A percentile compares a stretch with the other conserved stretches of the same genome.
phyloP scores from a whole-genome alignment of 345 rosid genomes.

The Rubroshorea leprosula region DNA sequence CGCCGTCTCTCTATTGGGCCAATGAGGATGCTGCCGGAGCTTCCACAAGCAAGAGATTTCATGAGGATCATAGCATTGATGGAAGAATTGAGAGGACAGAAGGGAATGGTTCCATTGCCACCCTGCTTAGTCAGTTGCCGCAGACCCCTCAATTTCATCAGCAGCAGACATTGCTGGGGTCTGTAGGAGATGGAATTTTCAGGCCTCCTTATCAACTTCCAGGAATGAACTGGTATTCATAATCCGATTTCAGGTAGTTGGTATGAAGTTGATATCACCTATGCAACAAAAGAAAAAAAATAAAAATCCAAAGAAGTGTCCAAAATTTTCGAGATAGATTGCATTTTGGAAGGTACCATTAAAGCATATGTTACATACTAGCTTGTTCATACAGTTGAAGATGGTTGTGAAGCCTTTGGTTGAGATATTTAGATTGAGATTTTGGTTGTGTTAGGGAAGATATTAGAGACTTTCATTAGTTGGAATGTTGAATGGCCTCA shows the following conservation, averaged over 20 bases:
- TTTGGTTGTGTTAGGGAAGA: conserved; percentile 24
- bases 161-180: conserved; percentile 41
- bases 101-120: conserved; percentile 37
- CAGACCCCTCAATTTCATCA: conserved; percentile 47
- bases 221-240: conserved; percentile 77
- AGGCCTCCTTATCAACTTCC: conserved; percentile 55
- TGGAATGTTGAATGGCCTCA: conserved; percentile 15
- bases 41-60: conserved; percentile 52
- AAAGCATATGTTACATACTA: background rate
- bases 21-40: conserved; percentile 29
- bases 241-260: conserved; percentile 20
- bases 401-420: conserved; percentile 7
- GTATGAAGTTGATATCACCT: background rate
- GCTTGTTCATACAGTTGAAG: conserved; percentile 18
- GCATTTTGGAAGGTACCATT: conserved; percentile 12
- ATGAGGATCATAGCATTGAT: conserved; percentile 26
- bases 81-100: conserved; percentile 23
- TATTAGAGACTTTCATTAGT: conserved; percentile 12
- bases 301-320: background rate
- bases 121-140: conserved; percentile 47
- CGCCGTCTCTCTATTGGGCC: conserved; percentile 56
- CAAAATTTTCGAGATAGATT: background rate
- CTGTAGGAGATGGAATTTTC: conserved; percentile 47
- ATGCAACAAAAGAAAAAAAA: conserved; percentile 1
- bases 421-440: conserved; percentile 22